Evolutionary conservation across 768 basidiomycete genomes (phyloP).

Genomic region (Hysterangium stoloniferum): DNA sequence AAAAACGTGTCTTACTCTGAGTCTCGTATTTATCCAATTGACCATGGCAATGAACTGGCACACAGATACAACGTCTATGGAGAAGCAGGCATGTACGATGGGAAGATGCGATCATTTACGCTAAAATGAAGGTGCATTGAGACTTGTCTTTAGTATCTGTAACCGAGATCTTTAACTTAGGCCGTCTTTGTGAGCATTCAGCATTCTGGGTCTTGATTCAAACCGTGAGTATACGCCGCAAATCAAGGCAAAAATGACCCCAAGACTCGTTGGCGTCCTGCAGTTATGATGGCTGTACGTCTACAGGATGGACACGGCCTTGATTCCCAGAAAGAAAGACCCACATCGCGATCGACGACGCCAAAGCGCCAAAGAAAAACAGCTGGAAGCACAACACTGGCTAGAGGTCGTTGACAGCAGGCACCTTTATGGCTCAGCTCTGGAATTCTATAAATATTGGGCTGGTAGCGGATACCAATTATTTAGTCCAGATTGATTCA

Average conservation of each 20-base stretch:
- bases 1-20: no score
- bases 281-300: slow-evolving; percentile 32
- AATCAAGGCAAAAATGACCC: slow-evolving; percentile 39
- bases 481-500: slow-evolving; percentile 48
- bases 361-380: slow-evolving; percentile 24
- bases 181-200: neutral
- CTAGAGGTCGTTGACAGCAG: slow-evolving; percentile 55
- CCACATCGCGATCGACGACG: slow-evolving; percentile 21
- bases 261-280: slow-evolving; percentile 40
- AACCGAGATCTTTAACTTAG: neutral
- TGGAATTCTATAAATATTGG: slow-evolving; percentile 54
- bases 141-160: neutral
- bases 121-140: slow-evolving; percentile 29
- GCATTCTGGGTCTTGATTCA: neutral
- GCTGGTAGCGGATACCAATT: slow-evolving; percentile 57
- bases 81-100: slow-evolving; percentile 21
- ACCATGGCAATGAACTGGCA: no score
- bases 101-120: slow-evolving; percentile 30
- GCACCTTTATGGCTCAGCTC: slow-evolving; percentile 53
- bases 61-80: slow-evolving; percentile 34
- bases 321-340: slow-evolving; percentile 22
- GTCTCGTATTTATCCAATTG: no score
- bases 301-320: slow-evolving; percentile 38
- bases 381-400: slow-evolving; percentile 55
- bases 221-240: neutral